These are phyloP conservation scores for Metroxylon sagu DNA, from an alignment of 176 grass and related monocot genomes.

Conservation along the genomic window DNA sequence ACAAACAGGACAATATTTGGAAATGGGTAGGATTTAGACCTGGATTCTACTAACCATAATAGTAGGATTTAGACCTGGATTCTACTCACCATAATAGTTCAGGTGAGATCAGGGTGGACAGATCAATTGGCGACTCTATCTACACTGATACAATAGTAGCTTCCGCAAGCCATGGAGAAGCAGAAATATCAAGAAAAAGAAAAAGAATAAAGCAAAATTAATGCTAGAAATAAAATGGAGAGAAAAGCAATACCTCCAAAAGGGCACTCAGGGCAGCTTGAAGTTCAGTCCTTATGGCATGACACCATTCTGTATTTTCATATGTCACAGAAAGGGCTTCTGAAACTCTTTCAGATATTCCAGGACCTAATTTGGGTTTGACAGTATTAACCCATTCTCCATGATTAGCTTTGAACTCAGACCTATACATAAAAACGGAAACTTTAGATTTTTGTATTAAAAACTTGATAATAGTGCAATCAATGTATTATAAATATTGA, in stretches of 20 bases:
- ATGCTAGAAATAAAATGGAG: not conserved
- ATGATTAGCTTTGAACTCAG: constrained; percentile 78
- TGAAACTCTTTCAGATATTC: constrained; percentile 48
- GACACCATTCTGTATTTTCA: constrained; percentile 36
- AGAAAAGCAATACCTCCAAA: constrained; percentile 34
- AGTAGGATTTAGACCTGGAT: no score
- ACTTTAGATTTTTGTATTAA: not conserved
- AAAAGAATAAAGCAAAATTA: not conserved
- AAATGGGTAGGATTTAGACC: no score
- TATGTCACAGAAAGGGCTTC: constrained; percentile 39
- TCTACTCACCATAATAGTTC: no score
- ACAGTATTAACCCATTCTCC: constrained; percentile 53
- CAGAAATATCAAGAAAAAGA: no score
- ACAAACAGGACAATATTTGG: no score
- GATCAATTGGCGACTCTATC: no score
- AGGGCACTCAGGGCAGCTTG: constrained; percentile 39
- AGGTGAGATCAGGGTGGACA: no score
- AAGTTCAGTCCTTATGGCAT: constrained; percentile 42
- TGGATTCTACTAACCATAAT: no score
- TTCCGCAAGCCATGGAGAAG: no score
- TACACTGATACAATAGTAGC: no score
- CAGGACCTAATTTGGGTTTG: constrained; percentile 68
- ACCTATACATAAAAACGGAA: constrained; percentile 29
- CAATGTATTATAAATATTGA: no score
- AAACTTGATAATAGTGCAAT: constrained; percentile 2